Base-by-base conservation (phyloP, 306 rosid species). In the Heteromeles arbutifolia region DNA sequence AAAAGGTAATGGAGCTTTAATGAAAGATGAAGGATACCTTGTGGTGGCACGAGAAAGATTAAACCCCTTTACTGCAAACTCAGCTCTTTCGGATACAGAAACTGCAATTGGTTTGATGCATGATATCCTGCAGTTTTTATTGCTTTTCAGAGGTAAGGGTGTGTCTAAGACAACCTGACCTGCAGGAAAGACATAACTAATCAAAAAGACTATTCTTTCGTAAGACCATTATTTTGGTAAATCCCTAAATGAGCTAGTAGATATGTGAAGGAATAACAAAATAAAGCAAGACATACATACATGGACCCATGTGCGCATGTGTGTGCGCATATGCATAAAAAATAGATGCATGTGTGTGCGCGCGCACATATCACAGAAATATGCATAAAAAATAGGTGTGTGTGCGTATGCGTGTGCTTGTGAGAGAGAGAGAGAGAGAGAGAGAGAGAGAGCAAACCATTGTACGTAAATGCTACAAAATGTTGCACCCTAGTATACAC, bases 51-150 rank as follows among this genome's bases (percentile, higher is more conserved):
- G 77, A 18, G 70, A 85, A 79, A 95, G 82, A 76, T 92, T 92
- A 64, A 70, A 82, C 57, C 97, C 98, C 83, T 86, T 92, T 75
- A 95, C 93, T 32, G 84, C 75, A 87, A 92, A 88, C 65, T 82
- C 86, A 71, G 81, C 84, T 74, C 74, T 76, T 71, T 87, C 69
- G 56, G 82, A 89, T 74, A 85, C 62, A 67, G 97, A 77, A 70
- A 92, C 91, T 29, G 97, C 98, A 81, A 95, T 85, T 12, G 98
- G 98, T 74, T 86, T 95, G 73, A 95, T 69, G 75, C 87, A 84
- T 79, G 85, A 79, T 69, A 95, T 89, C 81, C 78, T 83, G 84
- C 90, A 84, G 74, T 72, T 80, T 65, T 82, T 83, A 19, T 79
- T 71, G 82, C 82, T 86, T 80, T 76, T 86, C 21, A 82, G 84